Evolutionary conservation across 2,329 filamentous ascomycete genomes (phyloP).

Genomic region (Exserohilum turcica): DNA sequence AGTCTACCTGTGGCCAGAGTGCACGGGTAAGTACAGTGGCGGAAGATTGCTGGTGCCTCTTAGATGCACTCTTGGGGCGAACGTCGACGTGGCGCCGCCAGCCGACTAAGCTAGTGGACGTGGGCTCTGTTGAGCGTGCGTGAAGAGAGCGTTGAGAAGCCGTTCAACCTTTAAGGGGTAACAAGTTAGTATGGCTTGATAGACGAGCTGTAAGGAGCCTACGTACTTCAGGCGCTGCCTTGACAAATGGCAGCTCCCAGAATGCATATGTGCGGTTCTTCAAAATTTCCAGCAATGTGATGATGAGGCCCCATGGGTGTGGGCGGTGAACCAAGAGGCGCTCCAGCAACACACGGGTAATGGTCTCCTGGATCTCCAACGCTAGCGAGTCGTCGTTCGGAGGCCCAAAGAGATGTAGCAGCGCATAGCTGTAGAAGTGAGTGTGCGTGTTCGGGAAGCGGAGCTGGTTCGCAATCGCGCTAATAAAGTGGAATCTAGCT

Average conservation of each 20-base stretch:
- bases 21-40: conserved; percentile 44
- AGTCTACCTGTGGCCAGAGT: conserved; percentile 29
- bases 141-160: conserved; percentile 53
- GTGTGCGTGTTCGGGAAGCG: conserved; percentile 89
- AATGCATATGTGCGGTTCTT: conserved; percentile 92
- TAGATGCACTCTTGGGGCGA: conserved; percentile 20
- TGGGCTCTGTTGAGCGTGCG: conserved; percentile 56
- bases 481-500: conserved; percentile 81
- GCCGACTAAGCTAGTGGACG: conserved; percentile 37
- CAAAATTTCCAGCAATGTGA: conserved; percentile 84
- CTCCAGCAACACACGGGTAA: conserved; percentile 86
- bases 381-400: conserved; percentile 64
- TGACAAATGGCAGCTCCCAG: conserved; percentile 91
- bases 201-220: conserved; percentile 7
- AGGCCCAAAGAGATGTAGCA: conserved; percentile 78
- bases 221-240: conserved; percentile 76
- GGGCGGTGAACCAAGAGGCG: conserved; percentile 86
- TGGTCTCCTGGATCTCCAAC: conserved; percentile 85
- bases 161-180: conserved; percentile 49
- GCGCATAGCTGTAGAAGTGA: conserved; percentile 85
- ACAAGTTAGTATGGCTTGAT: conserved; percentile 21
- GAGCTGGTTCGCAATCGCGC: conserved; percentile 87
- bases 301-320: conserved; percentile 93
- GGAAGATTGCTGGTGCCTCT: conserved; percentile 28
- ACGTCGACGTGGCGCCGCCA: conserved; percentile 9